A percentile compares a stretch with the other conserved stretches of the same genome.
These are phyloP conservation scores for Thozetella sp. DNA, from an alignment of 495 filamentous ascomycete species.

Conservation along the genomic window DNA sequence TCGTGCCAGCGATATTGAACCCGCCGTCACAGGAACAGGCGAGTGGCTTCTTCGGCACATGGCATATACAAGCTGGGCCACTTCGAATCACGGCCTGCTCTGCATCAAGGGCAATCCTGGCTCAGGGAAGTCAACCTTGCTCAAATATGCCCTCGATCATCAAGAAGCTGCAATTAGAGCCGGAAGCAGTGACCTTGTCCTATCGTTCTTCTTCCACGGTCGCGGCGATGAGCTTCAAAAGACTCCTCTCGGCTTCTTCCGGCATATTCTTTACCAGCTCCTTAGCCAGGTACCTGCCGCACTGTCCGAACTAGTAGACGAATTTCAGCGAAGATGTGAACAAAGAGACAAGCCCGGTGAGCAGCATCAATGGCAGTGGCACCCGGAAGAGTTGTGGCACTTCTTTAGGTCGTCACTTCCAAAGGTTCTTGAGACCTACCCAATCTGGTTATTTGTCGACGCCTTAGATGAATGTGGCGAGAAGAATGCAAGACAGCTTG, in stretches of 20 bases:
- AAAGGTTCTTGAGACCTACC: slow-evolving; percentile 2
- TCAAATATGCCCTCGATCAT: slow-evolving; percentile 28
- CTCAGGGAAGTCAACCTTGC: slow-evolving; percentile 48
- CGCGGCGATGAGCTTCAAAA: slow-evolving; percentile 31
- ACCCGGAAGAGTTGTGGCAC: slow-evolving; percentile 15
- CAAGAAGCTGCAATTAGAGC: no score
- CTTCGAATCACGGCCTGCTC: slow-evolving; percentile 27
- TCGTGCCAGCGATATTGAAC: slow-evolving; percentile 18
- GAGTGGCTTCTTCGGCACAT: slow-evolving; percentile 31
- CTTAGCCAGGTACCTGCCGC: slow-evolving; percentile 16
- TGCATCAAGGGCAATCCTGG: slow-evolving; percentile 53
- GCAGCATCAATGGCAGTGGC: slow-evolving; percentile 30
- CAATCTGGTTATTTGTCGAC: not conserved
- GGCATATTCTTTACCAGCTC: slow-evolving; percentile 34
- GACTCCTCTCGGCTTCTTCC: slow-evolving; percentile 29
- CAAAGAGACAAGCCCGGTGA: slow-evolving; percentile 11
- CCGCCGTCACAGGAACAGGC: slow-evolving; percentile 23
- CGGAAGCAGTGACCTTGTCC: slow-evolving; percentile 11
- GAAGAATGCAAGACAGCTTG: not conserved
- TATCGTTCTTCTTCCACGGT: slow-evolving; percentile 38
- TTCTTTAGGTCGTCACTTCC: slow-evolving; percentile 13
- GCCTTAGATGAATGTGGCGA: not conserved
- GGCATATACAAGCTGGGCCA: slow-evolving; percentile 31
- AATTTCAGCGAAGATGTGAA: slow-evolving; percentile 11
- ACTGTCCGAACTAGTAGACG: slow-evolving; percentile 15